Conservation (phyloP, 2,329 filamentous ascomycete genomes). For the Nectriaceae sp. region DNA sequence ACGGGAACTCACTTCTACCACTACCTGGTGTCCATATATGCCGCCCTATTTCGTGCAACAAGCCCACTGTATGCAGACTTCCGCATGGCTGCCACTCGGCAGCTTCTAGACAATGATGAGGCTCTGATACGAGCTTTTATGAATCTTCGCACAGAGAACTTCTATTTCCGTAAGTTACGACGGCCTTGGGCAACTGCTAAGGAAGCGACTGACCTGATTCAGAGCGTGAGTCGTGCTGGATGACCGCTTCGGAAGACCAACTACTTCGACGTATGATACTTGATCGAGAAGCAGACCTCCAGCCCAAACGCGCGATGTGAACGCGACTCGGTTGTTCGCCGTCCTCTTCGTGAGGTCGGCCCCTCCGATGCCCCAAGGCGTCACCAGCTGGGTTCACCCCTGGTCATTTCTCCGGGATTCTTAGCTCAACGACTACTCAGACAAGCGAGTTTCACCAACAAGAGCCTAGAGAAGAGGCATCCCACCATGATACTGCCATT, state of each 20-base stretch:
- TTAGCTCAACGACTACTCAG: slow-evolving; percentile 11
- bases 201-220: neutral
- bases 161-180: slow-evolving; percentile 28
- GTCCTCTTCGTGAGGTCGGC: slow-evolving; percentile 9
- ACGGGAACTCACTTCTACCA: slow-evolving; percentile 31
- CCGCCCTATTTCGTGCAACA: slow-evolving; percentile 28
- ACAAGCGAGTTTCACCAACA: slow-evolving; percentile 14
- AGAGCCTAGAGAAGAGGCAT: slow-evolving; percentile 10
- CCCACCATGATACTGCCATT: slow-evolving; percentile 11
- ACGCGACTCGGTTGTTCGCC: slow-evolving; percentile 4
- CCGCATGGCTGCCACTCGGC: slow-evolving; percentile 22
- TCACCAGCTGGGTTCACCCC: slow-evolving; percentile 14
- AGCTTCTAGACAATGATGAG: slow-evolving; percentile 25
- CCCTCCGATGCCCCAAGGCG: slow-evolving; percentile 5
- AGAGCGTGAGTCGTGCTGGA: slow-evolving; percentile 30
- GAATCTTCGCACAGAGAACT: slow-evolving; percentile 30
- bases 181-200: neutral
- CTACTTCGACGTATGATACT: slow-evolving; percentile 29
- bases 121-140: slow-evolving; percentile 26
- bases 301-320: slow-evolving; percentile 15
- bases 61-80: slow-evolving; percentile 31
- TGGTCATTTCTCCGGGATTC: slow-evolving; percentile 12
- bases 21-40: slow-evolving; percentile 31
- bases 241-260: slow-evolving; percentile 29
- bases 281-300: slow-evolving; percentile 26